A percentile compares a stretch with the other conserved stretches of the same genome.
Conservation (phyloP, 2,329 filamentous ascomycete species). For the Diplodia sapinea region DNA sequence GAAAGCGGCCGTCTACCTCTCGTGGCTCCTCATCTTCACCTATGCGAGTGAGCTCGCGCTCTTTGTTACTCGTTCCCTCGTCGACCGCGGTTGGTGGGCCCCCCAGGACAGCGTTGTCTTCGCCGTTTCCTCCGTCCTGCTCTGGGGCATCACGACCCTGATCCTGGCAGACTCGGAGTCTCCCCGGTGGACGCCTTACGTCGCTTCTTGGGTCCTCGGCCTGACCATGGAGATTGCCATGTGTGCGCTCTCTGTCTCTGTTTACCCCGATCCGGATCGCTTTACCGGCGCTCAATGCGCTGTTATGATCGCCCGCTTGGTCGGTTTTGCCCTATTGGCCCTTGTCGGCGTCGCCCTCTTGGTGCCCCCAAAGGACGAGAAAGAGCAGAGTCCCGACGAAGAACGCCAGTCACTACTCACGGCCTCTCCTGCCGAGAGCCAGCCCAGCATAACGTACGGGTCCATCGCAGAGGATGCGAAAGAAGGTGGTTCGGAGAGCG, state of each 20-base stretch:
- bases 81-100: constrained; percentile 41
- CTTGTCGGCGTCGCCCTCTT: constrained; percentile 13
- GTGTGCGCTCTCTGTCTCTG: constrained; percentile 37
- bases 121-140: constrained; percentile 44
- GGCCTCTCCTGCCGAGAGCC: constrained; percentile 45
- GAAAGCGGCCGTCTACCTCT: constrained; percentile 4
- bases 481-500: constrained; percentile 51
- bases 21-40: constrained; percentile 21
- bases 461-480: constrained; percentile 48
- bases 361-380: constrained; percentile 2
- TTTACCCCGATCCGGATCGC: constrained; percentile 33
- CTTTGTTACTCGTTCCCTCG: constrained; percentile 42
- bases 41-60: constrained; percentile 30
- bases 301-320: constrained; percentile 36
- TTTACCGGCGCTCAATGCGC: constrained; percentile 38
- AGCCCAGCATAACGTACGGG: constrained; percentile 41
- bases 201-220: constrained; percentile 43
- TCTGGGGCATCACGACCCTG: constrained; percentile 41
- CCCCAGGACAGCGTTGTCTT: constrained; percentile 44
- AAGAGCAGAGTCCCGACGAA: constrained; percentile 54
- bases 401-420: constrained; percentile 66
- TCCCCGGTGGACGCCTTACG: constrained; percentile 44
- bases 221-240: constrained; percentile 43
- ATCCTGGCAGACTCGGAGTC: constrained; percentile 37
- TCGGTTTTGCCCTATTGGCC: constrained; percentile 40